A percentile compares a stretch with the other conserved stretches of the same genome.
Conservation (phyloP, 1,284 basidiomycete species). For the Ustilago sp. region DNA sequence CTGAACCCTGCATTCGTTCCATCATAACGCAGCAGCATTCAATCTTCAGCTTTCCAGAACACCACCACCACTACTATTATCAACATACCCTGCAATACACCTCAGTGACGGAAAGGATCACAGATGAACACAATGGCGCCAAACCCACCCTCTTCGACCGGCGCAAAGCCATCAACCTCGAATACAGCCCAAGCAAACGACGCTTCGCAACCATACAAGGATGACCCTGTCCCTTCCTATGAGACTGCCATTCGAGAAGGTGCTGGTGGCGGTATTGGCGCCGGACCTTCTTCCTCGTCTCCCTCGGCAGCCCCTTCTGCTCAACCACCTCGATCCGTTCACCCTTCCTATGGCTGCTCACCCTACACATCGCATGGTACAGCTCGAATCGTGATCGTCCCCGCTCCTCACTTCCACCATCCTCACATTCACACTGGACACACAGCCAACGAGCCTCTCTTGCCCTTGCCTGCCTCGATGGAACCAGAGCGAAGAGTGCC, state of each 20-base stretch:
- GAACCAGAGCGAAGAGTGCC: slow-evolving; percentile 10
- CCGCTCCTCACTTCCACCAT: slow-evolving; percentile 26
- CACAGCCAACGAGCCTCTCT: slow-evolving; percentile 13
- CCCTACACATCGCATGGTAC: slow-evolving; percentile 44
- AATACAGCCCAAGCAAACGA: neutral
- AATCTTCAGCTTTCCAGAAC: neutral
- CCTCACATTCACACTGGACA: slow-evolving; percentile 10
- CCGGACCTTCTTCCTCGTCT: slow-evolving; percentile 28
- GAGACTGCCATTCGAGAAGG: slow-evolving; percentile 45
- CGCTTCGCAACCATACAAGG: slow-evolving; percentile 5
- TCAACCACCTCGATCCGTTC: neutral
- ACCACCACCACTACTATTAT: neutral
- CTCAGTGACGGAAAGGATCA: neutral
- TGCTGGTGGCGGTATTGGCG: slow-evolving; percentile 26
- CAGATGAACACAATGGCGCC: slow-evolving; percentile 6
- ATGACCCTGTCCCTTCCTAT: slow-evolving; percentile 53
- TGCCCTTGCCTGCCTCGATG: slow-evolving; percentile 22
- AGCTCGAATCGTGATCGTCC: slow-evolving; percentile 40
- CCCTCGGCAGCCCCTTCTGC: slow-evolving; percentile 7
- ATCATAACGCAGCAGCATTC: slow-evolving; percentile 1
- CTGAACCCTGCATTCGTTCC: slow-evolving; percentile 26
- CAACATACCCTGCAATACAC: neutral
- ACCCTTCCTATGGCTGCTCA: slow-evolving; percentile 35
- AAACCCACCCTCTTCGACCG: neutral
- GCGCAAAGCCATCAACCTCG: slow-evolving; percentile 6